phyloP scores from a whole-genome alignment of 192 early-diverging fungal genomes.

The Mortierella hygrophila region DNA sequence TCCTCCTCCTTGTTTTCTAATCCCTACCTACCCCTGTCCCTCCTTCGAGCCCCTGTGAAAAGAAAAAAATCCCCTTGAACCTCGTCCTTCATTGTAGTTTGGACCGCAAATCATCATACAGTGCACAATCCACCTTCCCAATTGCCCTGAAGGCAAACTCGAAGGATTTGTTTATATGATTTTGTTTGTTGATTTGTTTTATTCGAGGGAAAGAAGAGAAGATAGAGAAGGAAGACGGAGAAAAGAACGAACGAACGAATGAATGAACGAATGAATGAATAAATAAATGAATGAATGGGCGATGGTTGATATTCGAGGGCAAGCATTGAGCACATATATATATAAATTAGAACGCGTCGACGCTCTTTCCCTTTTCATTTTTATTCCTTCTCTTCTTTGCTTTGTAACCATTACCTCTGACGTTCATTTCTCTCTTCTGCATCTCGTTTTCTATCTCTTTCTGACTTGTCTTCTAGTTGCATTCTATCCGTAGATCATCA shows the following conservation, averaged over 20 bases:
- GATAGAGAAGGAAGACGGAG: not conserved
- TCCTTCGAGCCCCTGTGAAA: not conserved
- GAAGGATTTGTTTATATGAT: not conserved
- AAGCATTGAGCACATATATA: not conserved
- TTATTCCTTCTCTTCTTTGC: not conserved
- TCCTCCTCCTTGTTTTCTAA: conserved; percentile 5
- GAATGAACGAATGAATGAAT: not conserved
- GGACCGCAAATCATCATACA: conserved; percentile 1
- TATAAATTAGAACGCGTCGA: not conserved
- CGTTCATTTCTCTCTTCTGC: not conserved
- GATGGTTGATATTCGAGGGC: conserved; percentile 3
- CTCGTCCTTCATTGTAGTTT: not conserved
- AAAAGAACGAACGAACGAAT: not conserved
- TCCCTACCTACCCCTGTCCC: conserved; percentile 6
- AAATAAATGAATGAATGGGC: not conserved
- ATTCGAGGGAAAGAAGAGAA: not conserved
- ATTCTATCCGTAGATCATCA: not conserved
- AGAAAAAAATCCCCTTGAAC: not conserved
- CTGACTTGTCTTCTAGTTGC: not conserved
- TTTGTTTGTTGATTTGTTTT: not conserved
- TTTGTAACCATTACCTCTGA: not conserved
- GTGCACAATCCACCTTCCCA: not conserved
- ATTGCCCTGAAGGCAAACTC: conserved; percentile 5
- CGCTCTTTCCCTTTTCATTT: not conserved
- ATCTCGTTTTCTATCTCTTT: not conserved